phyloP scores from a whole-genome alignment of 495 filamentous ascomycete genomes.

The Neurospora sp. region DNA sequence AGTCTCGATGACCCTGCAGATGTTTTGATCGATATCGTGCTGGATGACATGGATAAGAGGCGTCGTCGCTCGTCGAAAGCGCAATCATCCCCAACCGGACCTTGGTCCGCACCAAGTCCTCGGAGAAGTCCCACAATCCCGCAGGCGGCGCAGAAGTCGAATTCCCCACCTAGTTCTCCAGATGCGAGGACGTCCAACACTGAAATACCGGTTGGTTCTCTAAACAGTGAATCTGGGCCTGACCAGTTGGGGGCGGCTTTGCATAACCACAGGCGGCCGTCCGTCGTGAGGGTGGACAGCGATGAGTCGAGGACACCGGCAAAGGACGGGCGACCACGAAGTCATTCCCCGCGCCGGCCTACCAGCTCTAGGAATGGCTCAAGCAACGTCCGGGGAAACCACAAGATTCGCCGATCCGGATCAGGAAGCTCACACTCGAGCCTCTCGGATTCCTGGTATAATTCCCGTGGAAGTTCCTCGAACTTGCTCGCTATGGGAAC shows the following conservation, averaged over 20 bases:
- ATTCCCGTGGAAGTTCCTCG: slow-evolving; percentile 54
- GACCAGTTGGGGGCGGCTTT: slow-evolving; percentile 22
- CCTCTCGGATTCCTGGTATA: slow-evolving; percentile 58
- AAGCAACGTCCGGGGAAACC: slow-evolving; percentile 47
- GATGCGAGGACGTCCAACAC: slow-evolving; percentile 36
- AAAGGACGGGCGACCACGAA: slow-evolving; percentile 47
- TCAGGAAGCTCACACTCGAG: slow-evolving; percentile 92
- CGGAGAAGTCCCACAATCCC: slow-evolving; percentile 44
- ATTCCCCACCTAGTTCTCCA: slow-evolving; percentile 57
- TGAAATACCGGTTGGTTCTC: slow-evolving; percentile 35
- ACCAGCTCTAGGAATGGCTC: slow-evolving; percentile 59
- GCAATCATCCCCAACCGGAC: slow-evolving; percentile 63
- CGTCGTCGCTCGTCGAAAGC: slow-evolving; percentile 78
- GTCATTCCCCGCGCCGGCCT: slow-evolving; percentile 71
- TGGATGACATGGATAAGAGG: slow-evolving; percentile 91
- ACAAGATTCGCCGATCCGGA: slow-evolving; percentile 71
- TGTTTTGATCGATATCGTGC: slow-evolving; percentile 79
- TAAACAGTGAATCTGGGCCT: slow-evolving; percentile 32
- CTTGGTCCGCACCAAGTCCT: slow-evolving; percentile 53
- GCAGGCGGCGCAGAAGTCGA: slow-evolving; percentile 45
- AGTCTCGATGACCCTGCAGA: slow-evolving; percentile 84
- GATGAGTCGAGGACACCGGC: slow-evolving; percentile 29
- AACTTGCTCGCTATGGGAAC: slow-evolving; percentile 56
- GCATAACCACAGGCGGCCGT: slow-evolving; percentile 29
- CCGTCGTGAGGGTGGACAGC: slow-evolving; percentile 27